These are phyloP conservation scores for Cercospora sp. DNA, from an alignment of 2,329 filamentous ascomycete genomes.

Conservation along the genomic window DNA sequence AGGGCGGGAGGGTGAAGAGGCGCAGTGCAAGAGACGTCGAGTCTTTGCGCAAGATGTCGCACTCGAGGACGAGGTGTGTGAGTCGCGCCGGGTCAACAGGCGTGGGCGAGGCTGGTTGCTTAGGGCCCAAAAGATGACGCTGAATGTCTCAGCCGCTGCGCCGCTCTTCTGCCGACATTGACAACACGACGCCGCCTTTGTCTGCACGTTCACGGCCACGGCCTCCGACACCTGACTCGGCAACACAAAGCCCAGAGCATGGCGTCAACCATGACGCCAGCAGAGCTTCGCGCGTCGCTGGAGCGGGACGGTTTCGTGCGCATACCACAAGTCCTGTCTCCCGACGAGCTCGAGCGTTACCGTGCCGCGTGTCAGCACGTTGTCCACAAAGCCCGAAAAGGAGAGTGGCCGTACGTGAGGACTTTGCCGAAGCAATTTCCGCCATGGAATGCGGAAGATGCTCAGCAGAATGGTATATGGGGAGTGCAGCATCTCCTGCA, in stretches of 20 bases:
- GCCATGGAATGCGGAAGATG: slow-evolving; percentile 64
- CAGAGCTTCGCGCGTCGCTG: slow-evolving; percentile 55
- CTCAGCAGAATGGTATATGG: slow-evolving; percentile 70
- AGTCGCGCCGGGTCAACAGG: not conserved
- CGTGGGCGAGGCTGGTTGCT: not conserved
- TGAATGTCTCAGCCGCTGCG: not conserved
- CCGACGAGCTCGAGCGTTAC: slow-evolving; percentile 58
- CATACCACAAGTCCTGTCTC: slow-evolving; percentile 64
- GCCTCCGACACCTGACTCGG: not conserved
- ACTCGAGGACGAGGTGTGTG: not conserved
- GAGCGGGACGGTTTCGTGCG: slow-evolving; percentile 73
- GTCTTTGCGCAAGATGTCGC: slow-evolving; percentile 1
- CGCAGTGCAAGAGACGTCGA: slow-evolving; percentile 1
- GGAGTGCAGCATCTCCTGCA: slow-evolving; percentile 84
- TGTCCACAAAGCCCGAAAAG: slow-evolving; percentile 64
- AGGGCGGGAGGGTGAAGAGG: slow-evolving; percentile 3
- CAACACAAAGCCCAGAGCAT: slow-evolving; percentile 18
- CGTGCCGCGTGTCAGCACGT: slow-evolving; percentile 60
- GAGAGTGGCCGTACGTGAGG: slow-evolving; percentile 77
- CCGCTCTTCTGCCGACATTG: not conserved
- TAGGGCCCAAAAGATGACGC: not conserved
- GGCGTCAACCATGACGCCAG: slow-evolving; percentile 17
- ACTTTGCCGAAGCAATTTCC: slow-evolving; percentile 90
- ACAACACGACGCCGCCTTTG: not conserved
- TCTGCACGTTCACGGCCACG: not conserved